A percentile compares a stretch with the other conserved stretches of the same genome.
phyloP scores from a whole-genome alignment of 202 grass and related monocot species.

The Setaria viridis region DNA sequence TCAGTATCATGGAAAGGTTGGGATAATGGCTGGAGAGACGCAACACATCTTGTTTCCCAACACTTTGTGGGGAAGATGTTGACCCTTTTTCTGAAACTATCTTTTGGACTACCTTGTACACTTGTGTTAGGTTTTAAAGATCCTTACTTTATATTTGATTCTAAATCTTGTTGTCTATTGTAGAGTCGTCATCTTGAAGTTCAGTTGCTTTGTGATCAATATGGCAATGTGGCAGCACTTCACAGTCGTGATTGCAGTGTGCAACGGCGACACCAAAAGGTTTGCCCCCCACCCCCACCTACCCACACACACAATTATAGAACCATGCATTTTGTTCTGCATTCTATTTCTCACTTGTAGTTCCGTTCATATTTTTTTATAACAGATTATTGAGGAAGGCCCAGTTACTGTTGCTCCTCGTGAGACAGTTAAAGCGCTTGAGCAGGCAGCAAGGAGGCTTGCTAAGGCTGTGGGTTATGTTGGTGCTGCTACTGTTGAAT shows the following conservation, averaged over 20 bases:
- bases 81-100: background rate
- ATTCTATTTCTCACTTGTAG: slow-evolving; percentile 25
- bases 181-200: slow-evolving; percentile 94
- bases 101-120: background rate
- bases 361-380: slow-evolving; percentile 27
- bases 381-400: slow-evolving; percentile 90
- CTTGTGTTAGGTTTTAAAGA: background rate
- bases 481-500: slow-evolving; percentile 89
- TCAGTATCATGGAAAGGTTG: background rate
- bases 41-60: slow-evolving; percentile 6
- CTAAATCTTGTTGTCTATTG: slow-evolving; percentile 28
- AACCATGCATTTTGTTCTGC: slow-evolving; percentile 14
- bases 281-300: slow-evolving; percentile 6
- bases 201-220: slow-evolving; percentile 83
- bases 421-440: slow-evolving; percentile 79
- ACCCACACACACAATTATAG: slow-evolving; percentile 12
- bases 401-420: slow-evolving; percentile 79
- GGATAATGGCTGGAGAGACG: background rate
- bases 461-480: slow-evolving; percentile 83
- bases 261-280: slow-evolving; percentile 86
- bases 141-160: slow-evolving; percentile 5
- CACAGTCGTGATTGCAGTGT: slow-evolving; percentile 93
- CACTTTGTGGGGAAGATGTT: background rate
- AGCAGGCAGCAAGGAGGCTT: slow-evolving; percentile 92
- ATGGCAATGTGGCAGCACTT: slow-evolving; percentile 86